Evolutionary conservation across 352 stramenopile genomes (phyloP).

Genomic region (Halophytophthora polymorphica): DNA sequence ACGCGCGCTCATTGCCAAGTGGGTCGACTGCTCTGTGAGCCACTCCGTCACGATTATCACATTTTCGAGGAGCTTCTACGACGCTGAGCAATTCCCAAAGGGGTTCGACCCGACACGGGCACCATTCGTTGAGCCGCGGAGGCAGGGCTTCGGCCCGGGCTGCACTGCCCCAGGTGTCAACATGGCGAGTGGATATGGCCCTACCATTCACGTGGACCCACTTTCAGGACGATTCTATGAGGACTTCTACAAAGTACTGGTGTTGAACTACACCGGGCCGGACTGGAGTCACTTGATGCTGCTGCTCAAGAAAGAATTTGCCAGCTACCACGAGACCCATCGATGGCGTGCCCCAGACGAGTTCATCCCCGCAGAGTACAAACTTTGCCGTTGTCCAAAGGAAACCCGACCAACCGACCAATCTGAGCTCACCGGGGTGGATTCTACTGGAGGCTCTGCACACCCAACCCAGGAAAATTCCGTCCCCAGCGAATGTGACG

Average conservation of each 20-base stretch:
- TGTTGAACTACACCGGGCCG: conserved; percentile 84
- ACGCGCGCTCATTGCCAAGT: conserved; percentile 74
- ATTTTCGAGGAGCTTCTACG: conserved; percentile 90
- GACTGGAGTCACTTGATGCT: conserved; percentile 91
- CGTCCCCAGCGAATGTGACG: conserved; percentile 6
- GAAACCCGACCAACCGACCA: neutral
- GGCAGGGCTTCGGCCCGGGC: conserved; percentile 44
- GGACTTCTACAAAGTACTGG: conserved; percentile 83
- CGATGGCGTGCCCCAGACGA: conserved; percentile 60
- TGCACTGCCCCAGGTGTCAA: conserved; percentile 24
- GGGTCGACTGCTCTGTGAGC: conserved; percentile 80
- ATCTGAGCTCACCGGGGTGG: neutral
- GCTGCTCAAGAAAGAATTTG: conserved; percentile 94
- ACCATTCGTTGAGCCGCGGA: conserved; percentile 44
- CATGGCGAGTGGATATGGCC: conserved; percentile 41
- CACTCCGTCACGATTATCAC: conserved; percentile 91
- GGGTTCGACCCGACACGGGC: conserved; percentile 41
- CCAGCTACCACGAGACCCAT: conserved; percentile 85
- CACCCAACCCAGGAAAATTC: neutral
- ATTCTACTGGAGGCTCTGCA: neutral
- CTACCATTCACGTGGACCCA: conserved; percentile 59
- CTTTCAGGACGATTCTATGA: conserved; percentile 57
- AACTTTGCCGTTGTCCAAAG: conserved; percentile 32
- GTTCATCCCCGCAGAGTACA: conserved; percentile 51
- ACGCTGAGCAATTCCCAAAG: conserved; percentile 60